Conservation (phyloP, 2,329 filamentous ascomycete genomes). For the Penicillium crustosum region DNA sequence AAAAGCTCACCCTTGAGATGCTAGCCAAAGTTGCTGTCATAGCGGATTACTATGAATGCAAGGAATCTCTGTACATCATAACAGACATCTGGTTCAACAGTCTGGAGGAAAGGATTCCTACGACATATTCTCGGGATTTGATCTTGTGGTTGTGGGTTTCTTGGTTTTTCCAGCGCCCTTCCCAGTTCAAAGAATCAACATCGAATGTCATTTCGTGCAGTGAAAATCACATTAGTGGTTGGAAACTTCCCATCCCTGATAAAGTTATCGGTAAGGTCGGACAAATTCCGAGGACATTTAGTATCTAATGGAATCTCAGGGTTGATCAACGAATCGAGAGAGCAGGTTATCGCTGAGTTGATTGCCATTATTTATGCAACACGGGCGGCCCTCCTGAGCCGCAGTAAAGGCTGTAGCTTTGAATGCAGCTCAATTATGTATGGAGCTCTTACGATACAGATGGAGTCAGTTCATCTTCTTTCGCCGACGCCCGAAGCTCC, state of each 20-base stretch:
- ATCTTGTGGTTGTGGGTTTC: slow-evolving; percentile 7
- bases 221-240: slow-evolving; percentile 2
- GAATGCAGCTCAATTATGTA: slow-evolving; percentile 29
- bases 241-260: slow-evolving; percentile 24
- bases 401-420: slow-evolving; percentile 19
- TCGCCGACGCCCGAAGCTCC: neutral
- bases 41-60: neutral
- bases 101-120: neutral
- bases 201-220: slow-evolving; percentile 20
- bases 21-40: neutral
- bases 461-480: neutral
- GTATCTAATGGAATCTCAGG: slow-evolving; percentile 13
- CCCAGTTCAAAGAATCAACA: slow-evolving; percentile 17
- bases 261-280: slow-evolving; percentile 16
- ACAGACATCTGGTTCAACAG: neutral
- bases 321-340: slow-evolving; percentile 17
- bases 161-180: slow-evolving; percentile 19
- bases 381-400: slow-evolving; percentile 10
- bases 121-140: neutral
- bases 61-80: neutral
- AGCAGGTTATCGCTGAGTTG: slow-evolving; percentile 12
- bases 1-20: neutral
- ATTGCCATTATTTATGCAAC: slow-evolving; percentile 13
- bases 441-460: slow-evolving; percentile 2
- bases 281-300: neutral